Conservation (phyloP, 1,284 basidiomycete species). For the Cutaneotrichosporon arboriforme region DNA sequence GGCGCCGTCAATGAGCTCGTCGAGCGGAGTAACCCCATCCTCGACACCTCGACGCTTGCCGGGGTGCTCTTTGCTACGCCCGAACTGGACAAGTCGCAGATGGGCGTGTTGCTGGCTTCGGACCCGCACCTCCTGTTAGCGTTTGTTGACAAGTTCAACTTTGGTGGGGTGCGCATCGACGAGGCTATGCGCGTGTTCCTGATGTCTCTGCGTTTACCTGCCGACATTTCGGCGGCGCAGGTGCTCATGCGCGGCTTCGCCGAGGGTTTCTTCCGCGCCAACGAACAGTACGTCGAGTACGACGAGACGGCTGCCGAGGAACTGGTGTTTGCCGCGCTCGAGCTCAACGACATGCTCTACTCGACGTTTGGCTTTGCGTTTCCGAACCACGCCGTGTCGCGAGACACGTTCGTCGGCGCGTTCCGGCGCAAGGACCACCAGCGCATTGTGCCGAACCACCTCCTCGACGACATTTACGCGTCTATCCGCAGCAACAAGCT, state of each 20-base stretch:
- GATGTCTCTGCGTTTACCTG: conserved; percentile 68
- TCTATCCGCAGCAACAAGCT: conserved; percentile 68
- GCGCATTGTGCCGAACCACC: conserved; percentile 62
- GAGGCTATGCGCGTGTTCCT: conserved; percentile 82
- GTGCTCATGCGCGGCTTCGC: conserved; percentile 63
- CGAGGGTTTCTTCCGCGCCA: conserved; percentile 82
- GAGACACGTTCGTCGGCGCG: conserved; percentile 69
- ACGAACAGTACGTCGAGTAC: conserved; percentile 67
- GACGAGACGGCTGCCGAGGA: conserved; percentile 70
- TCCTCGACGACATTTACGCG: conserved; percentile 67
- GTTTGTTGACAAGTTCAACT: conserved; percentile 81
- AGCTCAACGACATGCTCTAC: conserved; percentile 50
- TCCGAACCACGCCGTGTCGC: conserved; percentile 57
- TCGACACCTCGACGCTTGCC: conserved; percentile 64
- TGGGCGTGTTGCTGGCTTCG: conserved; percentile 75
- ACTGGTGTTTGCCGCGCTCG: conserved; percentile 76
- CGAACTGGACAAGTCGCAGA: conserved; percentile 73
- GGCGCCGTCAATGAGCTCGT: conserved; percentile 63
- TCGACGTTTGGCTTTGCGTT: conserved; percentile 55
- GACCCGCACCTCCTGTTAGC: conserved; percentile 70
- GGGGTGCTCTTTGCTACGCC: conserved; percentile 76
- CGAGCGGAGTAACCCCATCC: conserved; percentile 51
- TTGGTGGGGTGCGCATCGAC: conserved; percentile 76
- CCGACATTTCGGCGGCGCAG: conserved; percentile 57
- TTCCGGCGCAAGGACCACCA: conserved; percentile 70